phyloP scores from a whole-genome alignment of 75 land plant genomes.

The Adiantum capillusveneris region DNA sequence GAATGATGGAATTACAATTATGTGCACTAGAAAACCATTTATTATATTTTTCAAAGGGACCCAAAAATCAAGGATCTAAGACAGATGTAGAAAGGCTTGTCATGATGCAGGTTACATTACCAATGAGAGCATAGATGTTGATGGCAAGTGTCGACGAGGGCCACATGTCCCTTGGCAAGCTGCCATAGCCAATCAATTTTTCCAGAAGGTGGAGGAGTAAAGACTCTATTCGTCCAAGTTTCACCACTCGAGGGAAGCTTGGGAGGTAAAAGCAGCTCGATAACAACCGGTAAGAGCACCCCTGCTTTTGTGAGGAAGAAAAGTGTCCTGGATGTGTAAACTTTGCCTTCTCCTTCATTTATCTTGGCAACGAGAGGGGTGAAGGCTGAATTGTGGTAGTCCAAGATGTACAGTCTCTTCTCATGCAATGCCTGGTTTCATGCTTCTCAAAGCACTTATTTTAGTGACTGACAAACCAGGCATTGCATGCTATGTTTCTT shows the following conservation, averaged over 20 bases:
- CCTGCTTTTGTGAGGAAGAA: slow-evolving; percentile 14
- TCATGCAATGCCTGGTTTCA: slow-evolving; percentile 14
- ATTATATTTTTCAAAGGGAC: no score
- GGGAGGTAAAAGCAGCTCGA: slow-evolving; percentile 28
- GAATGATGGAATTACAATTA: no score
- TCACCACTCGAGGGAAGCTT: not conserved
- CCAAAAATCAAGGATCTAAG: no score
- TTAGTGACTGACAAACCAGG: no score
- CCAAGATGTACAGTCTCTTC: slow-evolving; percentile 15
- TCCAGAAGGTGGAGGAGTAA: slow-evolving; percentile 10
- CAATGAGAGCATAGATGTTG: slow-evolving; percentile 5
- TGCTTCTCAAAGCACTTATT: no score
- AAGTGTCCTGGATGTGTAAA: slow-evolving; percentile 15
- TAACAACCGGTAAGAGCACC: slow-evolving; percentile 13
- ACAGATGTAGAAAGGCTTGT: no score
- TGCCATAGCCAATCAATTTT: slow-evolving; percentile 11
- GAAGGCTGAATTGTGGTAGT: slow-evolving; percentile 10
- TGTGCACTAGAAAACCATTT: no score
- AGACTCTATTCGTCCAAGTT: slow-evolving; percentile 7
- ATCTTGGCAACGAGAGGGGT: slow-evolving; percentile 8
- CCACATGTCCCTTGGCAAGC: slow-evolving; percentile 20
- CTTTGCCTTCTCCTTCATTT: slow-evolving; percentile 23
- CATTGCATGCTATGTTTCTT: no score
- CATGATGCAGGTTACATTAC: not conserved
- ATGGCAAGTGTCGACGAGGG: not conserved